A percentile compares a stretch with the other conserved stretches of the same genome.
phyloP scores from a whole-genome alignment of 1,284 basidiomycete species.

The Malassezia arunalokei region DNA sequence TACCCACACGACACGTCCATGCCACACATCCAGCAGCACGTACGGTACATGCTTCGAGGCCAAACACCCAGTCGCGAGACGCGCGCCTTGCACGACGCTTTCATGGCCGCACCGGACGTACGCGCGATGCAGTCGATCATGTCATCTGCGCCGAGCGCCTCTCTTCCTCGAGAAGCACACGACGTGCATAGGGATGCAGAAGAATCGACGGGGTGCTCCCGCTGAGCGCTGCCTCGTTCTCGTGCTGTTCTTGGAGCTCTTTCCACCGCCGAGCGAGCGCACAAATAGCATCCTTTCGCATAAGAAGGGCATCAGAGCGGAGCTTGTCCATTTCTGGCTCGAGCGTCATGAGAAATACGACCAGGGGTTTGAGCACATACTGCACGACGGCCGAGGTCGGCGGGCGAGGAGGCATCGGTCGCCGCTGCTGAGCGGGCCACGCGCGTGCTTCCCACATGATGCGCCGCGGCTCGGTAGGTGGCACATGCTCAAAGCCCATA shows the following conservation, averaged over 20 bases:
- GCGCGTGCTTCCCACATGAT: constrained; percentile 5
- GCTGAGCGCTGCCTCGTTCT: background rate
- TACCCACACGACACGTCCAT: constrained; percentile 5
- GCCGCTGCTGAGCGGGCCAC: background rate
- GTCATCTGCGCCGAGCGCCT: background rate
- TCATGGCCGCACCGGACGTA: background rate
- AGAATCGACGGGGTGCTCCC: constrained; percentile 2
- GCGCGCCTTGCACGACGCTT: constrained; percentile 1
- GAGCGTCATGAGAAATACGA: constrained; percentile 4
- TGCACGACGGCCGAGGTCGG: background rate
- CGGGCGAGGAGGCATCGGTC: background rate
- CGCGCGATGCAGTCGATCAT: background rate
- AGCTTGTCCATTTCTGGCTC: constrained; percentile 2
- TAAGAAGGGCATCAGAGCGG: constrained; percentile 5
- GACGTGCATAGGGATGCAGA: constrained; percentile 10
- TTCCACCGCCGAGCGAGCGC: constrained; percentile 10
- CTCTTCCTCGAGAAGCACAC: background rate
- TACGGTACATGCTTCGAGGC: constrained; percentile 8
- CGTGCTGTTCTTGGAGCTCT: background rate
- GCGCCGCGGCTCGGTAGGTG: background rate
- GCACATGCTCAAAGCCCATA: constrained; percentile 12
- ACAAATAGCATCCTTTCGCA: constrained; percentile 12
- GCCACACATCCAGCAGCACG: constrained; percentile 9
- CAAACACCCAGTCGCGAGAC: constrained; percentile 9
- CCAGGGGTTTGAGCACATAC: background rate